phyloP scores from a whole-genome alignment of 2,329 filamentous ascomycete species.

The Fusarium nelsonii region DNA sequence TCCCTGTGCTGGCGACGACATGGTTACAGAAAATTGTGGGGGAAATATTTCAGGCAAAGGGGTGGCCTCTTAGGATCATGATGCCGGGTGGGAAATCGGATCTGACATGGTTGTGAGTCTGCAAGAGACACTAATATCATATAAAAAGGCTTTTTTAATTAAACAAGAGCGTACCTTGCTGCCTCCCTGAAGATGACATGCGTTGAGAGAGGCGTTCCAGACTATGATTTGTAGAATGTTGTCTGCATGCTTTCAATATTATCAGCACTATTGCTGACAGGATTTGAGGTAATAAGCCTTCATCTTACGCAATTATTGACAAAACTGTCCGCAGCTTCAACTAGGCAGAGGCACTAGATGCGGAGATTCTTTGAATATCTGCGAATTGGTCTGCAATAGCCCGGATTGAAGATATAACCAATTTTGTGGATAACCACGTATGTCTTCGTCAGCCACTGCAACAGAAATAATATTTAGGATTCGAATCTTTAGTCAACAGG shows the following conservation, averaged over 20 bases:
- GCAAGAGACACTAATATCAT: not conserved
- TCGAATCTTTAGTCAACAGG: too few species aligned
- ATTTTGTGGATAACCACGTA: too few species aligned
- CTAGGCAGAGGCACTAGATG: not conserved
- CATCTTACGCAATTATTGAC: not conserved
- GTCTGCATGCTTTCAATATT: not conserved
- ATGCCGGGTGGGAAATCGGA: conserved; percentile 49
- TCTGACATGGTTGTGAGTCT: conserved; percentile 33
- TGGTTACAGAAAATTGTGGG: conserved; percentile 49
- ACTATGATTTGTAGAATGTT: not conserved
- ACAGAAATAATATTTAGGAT: too few species aligned
- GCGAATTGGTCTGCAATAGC: too few species aligned
- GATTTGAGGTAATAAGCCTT: not conserved
- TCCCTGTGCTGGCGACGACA: conserved; percentile 48
- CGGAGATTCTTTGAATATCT: too few species aligned
- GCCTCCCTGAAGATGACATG: not conserved
- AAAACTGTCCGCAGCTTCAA: not conserved
- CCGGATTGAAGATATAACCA: too few species aligned
- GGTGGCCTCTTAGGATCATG: conserved; percentile 52
- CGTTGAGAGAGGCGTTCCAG: not conserved
- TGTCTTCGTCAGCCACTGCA: too few species aligned
- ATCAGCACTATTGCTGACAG: not conserved
- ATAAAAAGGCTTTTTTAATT: not conserved
- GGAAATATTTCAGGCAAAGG: conserved; percentile 43
- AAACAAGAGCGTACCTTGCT: not conserved